These are phyloP conservation scores for Erodium moschatum DNA, from an alignment of 441 rosid genomes.

Conservation along the genomic window DNA sequence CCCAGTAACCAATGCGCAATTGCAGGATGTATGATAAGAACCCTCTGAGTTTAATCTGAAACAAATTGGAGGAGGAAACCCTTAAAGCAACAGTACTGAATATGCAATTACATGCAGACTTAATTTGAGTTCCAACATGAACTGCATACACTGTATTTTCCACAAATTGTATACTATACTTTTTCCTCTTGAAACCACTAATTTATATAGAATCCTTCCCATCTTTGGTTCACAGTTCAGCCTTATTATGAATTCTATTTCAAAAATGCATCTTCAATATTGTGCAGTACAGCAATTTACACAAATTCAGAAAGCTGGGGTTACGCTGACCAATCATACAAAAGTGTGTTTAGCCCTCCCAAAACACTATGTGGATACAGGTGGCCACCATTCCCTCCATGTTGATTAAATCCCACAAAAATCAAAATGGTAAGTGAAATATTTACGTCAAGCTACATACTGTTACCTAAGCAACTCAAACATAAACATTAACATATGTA, in stretches of 20 bases:
- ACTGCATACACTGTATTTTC: background rate
- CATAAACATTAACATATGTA: background rate
- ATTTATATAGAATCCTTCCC: background rate
- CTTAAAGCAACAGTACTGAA: conserved; percentile 2
- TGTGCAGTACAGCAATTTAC: background rate
- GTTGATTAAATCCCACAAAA: too few relatives aligned
- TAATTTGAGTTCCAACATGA: conserved; percentile 12
- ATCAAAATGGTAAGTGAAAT: too few relatives aligned
- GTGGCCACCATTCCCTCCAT: too few relatives aligned
- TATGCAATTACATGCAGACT: background rate
- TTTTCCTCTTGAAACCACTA: background rate
- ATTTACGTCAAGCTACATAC: background rate
- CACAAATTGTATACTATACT: background rate
- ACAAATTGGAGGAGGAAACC: conserved; percentile 1
- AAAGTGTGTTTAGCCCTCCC: too few relatives aligned
- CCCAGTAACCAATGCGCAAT: conserved; percentile 90
- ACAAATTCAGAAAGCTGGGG: background rate
- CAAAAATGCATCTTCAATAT: background rate
- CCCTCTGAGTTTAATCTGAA: conserved; percentile 88
- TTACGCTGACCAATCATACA: background rate
- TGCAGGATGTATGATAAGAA: conserved; percentile 87
- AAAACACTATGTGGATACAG: too few relatives aligned
- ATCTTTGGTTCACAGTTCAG: background rate
- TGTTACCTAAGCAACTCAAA: background rate
- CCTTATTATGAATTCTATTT: background rate